A percentile compares a stretch with the other conserved stretches of the same genome.
Evolutionary conservation across 2,329 filamentous ascomycete genomes (phyloP).

Genomic region (Microthyrium microscopicum): DNA sequence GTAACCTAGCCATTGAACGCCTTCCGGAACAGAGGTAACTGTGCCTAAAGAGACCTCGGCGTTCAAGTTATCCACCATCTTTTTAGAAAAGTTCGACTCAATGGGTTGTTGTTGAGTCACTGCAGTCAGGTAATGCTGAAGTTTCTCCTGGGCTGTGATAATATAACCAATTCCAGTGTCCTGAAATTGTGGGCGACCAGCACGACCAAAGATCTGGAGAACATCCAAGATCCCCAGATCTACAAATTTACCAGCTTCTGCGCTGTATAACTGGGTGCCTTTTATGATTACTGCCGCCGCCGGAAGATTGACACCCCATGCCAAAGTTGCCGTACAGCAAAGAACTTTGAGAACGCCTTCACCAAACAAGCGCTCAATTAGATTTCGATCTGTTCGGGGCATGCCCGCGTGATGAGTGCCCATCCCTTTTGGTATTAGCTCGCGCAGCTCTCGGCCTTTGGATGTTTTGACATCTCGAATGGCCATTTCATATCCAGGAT

Average conservation of each 20-base stretch:
- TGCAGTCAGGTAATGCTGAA: slow-evolving; percentile 78
- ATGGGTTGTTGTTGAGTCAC: slow-evolving; percentile 95
- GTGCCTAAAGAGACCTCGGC: slow-evolving; percentile 88
- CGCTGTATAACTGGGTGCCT: slow-evolving; percentile 90
- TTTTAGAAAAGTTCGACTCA: slow-evolving; percentile 87
- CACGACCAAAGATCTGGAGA: slow-evolving; percentile 94
- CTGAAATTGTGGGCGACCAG: slow-evolving; percentile 92
- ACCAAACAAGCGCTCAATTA: slow-evolving; percentile 84
- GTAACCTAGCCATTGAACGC: slow-evolving; percentile 93
- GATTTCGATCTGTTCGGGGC: slow-evolving; percentile 80
- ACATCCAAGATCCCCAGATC: slow-evolving; percentile 94
- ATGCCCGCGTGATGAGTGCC: slow-evolving; percentile 96
- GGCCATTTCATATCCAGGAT: slow-evolving; percentile 66
- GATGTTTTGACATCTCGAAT: slow-evolving; percentile 72
- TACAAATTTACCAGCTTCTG: slow-evolving; percentile 90
- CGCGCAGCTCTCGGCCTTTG: slow-evolving; percentile 71
- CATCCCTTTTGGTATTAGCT: slow-evolving; percentile 77
- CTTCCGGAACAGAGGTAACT: slow-evolving; percentile 84
- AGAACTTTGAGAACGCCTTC: slow-evolving; percentile 92
- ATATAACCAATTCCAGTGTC: slow-evolving; percentile 98
- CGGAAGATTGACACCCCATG: slow-evolving; percentile 97
- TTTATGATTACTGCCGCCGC: slow-evolving; percentile 96
- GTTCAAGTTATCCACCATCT: slow-evolving; percentile 91
- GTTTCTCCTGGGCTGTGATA: slow-evolving; percentile 85
- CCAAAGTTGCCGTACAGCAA: slow-evolving; percentile 93